phyloP scores from a whole-genome alignment of 345 rosid species.

The Hypericum androsaemum region DNA sequence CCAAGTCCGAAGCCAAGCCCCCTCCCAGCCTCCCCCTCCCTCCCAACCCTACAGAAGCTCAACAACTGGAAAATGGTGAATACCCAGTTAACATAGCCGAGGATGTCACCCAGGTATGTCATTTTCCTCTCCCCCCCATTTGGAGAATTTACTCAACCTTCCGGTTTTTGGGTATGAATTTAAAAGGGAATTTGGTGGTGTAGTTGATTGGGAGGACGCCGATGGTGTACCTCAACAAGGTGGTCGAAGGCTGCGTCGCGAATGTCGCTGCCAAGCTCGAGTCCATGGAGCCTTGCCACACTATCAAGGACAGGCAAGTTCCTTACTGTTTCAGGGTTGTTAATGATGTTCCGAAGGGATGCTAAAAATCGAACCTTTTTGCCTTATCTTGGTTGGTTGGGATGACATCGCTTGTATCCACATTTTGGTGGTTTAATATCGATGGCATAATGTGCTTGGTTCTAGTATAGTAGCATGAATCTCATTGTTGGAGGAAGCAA shows the following conservation, averaged over 20 bases:
- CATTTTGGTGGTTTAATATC: neutral
- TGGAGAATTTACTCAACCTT: too few species aligned
- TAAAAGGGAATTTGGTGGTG: constrained; percentile 7
- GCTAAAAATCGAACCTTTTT: too few species aligned
- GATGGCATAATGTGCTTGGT: neutral
- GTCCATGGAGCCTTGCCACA: constrained; percentile 92
- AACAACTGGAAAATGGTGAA: constrained; percentile 15
- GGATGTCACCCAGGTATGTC: constrained; percentile 53
- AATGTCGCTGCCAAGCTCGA: constrained; percentile 93
- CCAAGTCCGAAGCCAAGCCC: too few species aligned
- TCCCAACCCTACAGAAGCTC: constrained; percentile 5
- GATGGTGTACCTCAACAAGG: constrained; percentile 85
- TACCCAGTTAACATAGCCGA: constrained; percentile 59
- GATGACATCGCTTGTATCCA: neutral
- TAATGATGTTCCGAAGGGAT: too few species aligned
- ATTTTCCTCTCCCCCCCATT: constrained; percentile 4
- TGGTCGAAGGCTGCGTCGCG: constrained; percentile 62
- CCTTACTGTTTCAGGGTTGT: neutral
- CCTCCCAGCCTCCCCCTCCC: too few species aligned
- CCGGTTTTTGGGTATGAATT: too few species aligned
- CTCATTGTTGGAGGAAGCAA: too few species aligned
- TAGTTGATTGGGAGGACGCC: constrained; percentile 93
- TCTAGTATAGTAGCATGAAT: too few species aligned
- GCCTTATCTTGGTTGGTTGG: neutral
- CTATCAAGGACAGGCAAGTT: constrained; percentile 78